Base-by-base conservation (phyloP, 495 filamentous ascomycete species). In the Aspergillus cavernicola region DNA sequence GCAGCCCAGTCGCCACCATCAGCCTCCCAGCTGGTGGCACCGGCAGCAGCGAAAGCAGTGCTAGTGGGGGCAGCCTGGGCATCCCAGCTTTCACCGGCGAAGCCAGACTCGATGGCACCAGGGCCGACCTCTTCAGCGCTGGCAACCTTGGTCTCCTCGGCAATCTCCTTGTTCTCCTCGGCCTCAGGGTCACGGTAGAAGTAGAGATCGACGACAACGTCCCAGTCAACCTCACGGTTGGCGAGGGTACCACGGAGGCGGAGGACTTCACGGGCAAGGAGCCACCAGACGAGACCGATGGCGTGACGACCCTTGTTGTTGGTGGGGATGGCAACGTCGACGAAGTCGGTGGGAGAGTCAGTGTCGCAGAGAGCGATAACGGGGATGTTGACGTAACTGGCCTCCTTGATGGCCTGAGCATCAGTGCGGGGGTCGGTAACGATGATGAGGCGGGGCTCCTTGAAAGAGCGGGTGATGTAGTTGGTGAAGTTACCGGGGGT, bases 401-500 rank as follows among this genome's bases (percentile, higher is more conserved):
- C 95, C 82, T 98, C 93, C 84, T 97, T 97, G 86, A 98, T 97
- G 68, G 93, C 93, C 83, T 98, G 93, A 67, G 95, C 87, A 64
- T 98, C 93, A 80, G 95, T 98, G 79, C 95, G 95, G 65, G 93
- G 93, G 73, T 98, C 93, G 75, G 93, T 98, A 69, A 98, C 93
- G 73, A 98, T 84, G 83, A 98, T 97, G 64, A 98, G 85, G 72
- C 93, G 95, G 68, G 93, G 93, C 80, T 98, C 93, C 86, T 97
- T 97, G 88, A 98, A 98, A 65, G 93, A 97, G 70, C 93, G 95
- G 74, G 93, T 98, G 86, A 97, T 98, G 88, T 98, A 98, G 81
- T 98, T 98, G 83, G 93, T 98, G 87, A 98, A 98, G 75, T 95
- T 96, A 83, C 93, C 93, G 68, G 93, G 93, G 69, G 93, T 98